Evolutionary conservation across 352 stramenopile species (phyloP), one percentile per base, ranked within the genome.

Genomic region (Phytopythium chamaehyphon): DNA sequence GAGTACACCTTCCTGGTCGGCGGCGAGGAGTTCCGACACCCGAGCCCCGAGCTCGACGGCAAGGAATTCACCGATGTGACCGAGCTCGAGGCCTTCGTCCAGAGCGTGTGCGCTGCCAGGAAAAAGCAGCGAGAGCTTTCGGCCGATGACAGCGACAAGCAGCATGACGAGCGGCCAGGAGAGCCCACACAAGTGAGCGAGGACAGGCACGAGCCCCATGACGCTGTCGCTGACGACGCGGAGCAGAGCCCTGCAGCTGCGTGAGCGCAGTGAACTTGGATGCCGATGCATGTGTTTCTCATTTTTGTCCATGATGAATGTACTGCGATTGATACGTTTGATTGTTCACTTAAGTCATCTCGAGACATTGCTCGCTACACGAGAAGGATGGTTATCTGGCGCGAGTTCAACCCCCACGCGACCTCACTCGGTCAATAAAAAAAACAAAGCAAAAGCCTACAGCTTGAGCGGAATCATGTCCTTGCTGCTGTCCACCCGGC

Each of bases 381-480:
- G 28, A 9, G 28, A 33, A 9, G 28, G 5, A 10, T 33, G 5
- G 9, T 9, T 35, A 12, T 12, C 15, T 21, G 45, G 26, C n/a
- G 45, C 46, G 44, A 28, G 47, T 60, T 55, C 51, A 15, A 40
- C 49, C 51, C 51, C 33, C 53, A 35, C 47, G 43, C 39, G 19
- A 1, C 8, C 33, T 19, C 18, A 28, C n/a, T 1, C 37, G 16
- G 6, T 45, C 18, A 19, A 33, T 33, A 33, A 33, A 33, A 33
- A 33, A 33, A 33, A 33, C 23, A 36, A 54, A 19, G 21, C 7
- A 36, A 16, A 18, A 28, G 26, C 22, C 61, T 46, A 74, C 18
- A 86, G 66, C 22, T 69, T 51, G 14, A 86, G 55, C 28, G 68
- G 72, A 31, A 86, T 86, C 75, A 86, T 86, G 43, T 86, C 75